Evolutionary conservation across 352 stramenopile genomes (phyloP).

Genomic region (Pythium dissimile): DNA sequence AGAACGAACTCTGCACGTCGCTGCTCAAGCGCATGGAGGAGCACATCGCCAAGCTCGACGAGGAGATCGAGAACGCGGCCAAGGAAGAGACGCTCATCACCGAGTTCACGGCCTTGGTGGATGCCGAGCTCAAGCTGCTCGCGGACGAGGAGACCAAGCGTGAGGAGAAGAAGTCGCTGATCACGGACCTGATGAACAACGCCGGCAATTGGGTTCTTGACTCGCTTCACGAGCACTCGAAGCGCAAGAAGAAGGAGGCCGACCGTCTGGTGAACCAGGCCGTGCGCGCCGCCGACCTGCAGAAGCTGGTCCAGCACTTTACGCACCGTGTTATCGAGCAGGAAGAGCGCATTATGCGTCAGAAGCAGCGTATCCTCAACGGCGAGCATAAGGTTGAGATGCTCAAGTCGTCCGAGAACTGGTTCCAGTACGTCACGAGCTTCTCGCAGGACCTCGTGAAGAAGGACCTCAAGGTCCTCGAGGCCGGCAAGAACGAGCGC

Average conservation of each 20-base stretch:
- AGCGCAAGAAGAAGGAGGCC: conserved; percentile 84
- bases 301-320: conserved; percentile 88
- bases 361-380: conserved; percentile 89
- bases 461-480: conserved; percentile 83
- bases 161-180: conserved; percentile 85
- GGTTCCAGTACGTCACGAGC: conserved; percentile 85
- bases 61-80: conserved; percentile 71
- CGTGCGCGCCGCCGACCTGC: conserved; percentile 73
- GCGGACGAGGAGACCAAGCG: conserved; percentile 81
- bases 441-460: conserved; percentile 71
- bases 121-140: conserved; percentile 73
- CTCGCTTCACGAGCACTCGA: conserved; percentile 79
- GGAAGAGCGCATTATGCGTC: conserved; percentile 87
- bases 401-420: conserved; percentile 88
- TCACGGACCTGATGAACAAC: conserved; percentile 85
- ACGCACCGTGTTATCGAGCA: conserved; percentile 88
- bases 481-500: conserved; percentile 59
- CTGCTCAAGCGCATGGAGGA: conserved; percentile 80
- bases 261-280: conserved; percentile 84
- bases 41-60: conserved; percentile 76
- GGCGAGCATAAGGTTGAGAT: conserved; percentile 90
- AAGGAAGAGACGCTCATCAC: conserved; percentile 68
- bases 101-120: conserved; percentile 70
- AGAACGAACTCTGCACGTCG: conserved; percentile 77
- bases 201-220: conserved; percentile 85